Percentiles rank a stretch among this genome's conserved stretches.
These are phyloP conservation scores for Candolleomyces aberdarensis DNA, from an alignment of 768 basidiomycete species.

Conservation along the genomic window DNA sequence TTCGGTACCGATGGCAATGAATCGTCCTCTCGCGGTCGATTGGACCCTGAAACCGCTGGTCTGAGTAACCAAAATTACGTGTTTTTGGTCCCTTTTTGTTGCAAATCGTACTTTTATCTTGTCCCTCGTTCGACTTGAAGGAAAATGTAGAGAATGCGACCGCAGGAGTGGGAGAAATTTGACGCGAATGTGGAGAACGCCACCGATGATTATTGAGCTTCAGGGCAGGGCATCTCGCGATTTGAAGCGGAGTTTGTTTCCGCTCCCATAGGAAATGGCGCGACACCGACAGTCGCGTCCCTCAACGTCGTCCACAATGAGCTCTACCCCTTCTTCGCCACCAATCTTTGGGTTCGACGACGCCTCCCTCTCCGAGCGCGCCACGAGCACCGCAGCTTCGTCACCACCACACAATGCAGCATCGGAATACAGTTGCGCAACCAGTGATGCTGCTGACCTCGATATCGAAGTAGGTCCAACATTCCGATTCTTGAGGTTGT, in stretches of 20 bases:
- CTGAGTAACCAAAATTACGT: no score
- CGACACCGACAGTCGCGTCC: neutral
- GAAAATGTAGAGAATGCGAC: no score
- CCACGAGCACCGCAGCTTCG: slow-evolving; percentile 22
- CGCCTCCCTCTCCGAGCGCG: slow-evolving; percentile 6
- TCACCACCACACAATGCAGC: slow-evolving; percentile 20
- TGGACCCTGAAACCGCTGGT: no score
- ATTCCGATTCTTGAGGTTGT: neutral
- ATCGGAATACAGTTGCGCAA: slow-evolving; percentile 23
- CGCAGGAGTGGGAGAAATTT: no score
- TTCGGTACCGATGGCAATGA: no score
- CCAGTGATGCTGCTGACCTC: slow-evolving; percentile 13
- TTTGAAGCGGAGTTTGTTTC: neutral
- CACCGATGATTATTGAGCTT: neutral
- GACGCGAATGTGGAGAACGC: no score
- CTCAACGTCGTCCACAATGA: slow-evolving; percentile 13
- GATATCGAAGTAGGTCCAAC: neutral
- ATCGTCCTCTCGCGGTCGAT: no score
- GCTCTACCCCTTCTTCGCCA: slow-evolving; percentile 18
- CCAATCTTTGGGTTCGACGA: slow-evolving; percentile 12
- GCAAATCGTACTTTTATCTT: no score
- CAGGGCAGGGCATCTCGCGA: slow-evolving; percentile 15
- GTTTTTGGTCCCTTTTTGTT: no score
- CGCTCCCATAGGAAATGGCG: neutral
- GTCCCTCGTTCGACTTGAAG: no score